A percentile compares a stretch with the other conserved stretches of the same genome.
Conservation (phyloP, 106 monocot species). For the Vanilla planifolia region DNA sequence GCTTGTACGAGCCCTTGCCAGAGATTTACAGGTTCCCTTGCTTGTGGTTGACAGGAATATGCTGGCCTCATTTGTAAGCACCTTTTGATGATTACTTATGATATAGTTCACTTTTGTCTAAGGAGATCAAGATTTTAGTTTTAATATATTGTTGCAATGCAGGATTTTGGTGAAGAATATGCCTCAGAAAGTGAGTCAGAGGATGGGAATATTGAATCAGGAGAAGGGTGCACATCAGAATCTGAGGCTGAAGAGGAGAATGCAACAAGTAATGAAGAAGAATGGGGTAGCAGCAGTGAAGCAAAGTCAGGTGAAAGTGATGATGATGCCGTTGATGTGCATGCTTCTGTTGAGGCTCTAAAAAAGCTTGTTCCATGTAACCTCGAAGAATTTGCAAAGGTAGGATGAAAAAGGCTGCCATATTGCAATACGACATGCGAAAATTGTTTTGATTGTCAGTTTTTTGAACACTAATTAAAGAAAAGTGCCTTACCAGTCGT, state of each 20-base stretch:
- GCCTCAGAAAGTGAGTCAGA: slow-evolving; percentile 69
- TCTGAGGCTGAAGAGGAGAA: slow-evolving; percentile 69
- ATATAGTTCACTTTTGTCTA: neutral
- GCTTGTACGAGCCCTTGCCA: slow-evolving; percentile 54
- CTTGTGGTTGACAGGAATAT: slow-evolving; percentile 63
- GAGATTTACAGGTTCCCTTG: slow-evolving; percentile 52
- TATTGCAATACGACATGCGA: neutral
- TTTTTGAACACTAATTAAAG: too few relatives aligned
- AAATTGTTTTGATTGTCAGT: too few relatives aligned
- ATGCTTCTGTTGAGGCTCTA: slow-evolving; percentile 46
- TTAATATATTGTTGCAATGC: slow-evolving; percentile 3
- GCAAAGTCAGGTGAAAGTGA: slow-evolving; percentile 62
- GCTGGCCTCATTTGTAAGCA: slow-evolving; percentile 68
- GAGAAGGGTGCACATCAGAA: slow-evolving; percentile 55
- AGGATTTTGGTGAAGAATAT: slow-evolving; percentile 63
- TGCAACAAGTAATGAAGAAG: slow-evolving; percentile 60
- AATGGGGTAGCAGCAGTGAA: slow-evolving; percentile 52
- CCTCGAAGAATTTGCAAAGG: slow-evolving; percentile 70
- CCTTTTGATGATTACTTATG: neutral
- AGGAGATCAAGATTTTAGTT: neutral
- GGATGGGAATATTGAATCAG: slow-evolving; percentile 59
- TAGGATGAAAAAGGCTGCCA: slow-evolving; percentile 9
- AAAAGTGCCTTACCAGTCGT: too few relatives aligned
- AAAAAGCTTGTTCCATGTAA: slow-evolving; percentile 61
- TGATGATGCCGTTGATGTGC: slow-evolving; percentile 46